Percentiles rank a stretch among this genome's conserved stretches.
These are phyloP conservation scores for Penicillium hordei DNA, from an alignment of 2,329 filamentous ascomycete genomes.

Conservation along the genomic window DNA sequence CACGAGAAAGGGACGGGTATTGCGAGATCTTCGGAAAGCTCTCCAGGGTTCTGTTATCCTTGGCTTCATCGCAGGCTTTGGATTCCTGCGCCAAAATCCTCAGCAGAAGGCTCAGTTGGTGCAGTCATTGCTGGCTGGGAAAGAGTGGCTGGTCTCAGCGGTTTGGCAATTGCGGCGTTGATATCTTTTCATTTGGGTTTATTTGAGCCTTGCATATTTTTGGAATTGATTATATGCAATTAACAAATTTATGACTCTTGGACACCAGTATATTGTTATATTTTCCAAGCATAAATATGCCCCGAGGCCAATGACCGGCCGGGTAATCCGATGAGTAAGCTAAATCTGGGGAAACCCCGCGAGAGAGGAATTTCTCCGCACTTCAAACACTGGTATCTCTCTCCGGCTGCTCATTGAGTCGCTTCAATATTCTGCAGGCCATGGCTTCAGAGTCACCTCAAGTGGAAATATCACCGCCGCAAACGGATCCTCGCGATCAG, in stretches of 20 bases:
- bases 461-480: slow-evolving; percentile 28
- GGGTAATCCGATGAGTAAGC: slow-evolving; percentile 23
- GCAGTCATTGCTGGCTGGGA: slow-evolving; percentile 12
- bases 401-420: slow-evolving; percentile 7
- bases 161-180: not conserved
- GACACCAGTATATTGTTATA: not conserved
- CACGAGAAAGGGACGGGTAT: slow-evolving; percentile 49
- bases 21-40: slow-evolving; percentile 24
- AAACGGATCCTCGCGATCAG: slow-evolving; percentile 26
- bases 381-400: slow-evolving; percentile 20
- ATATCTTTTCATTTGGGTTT: not conserved
- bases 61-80: slow-evolving; percentile 17
- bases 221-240: not conserved
- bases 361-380: slow-evolving; percentile 40
- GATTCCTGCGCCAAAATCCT: slow-evolving; percentile 18
- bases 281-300: not conserved
- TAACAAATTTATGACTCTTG: not conserved
- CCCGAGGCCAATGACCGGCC: slow-evolving; percentile 10
- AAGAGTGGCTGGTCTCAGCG: slow-evolving; percentile 13
- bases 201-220: not conserved
- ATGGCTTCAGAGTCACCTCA: slow-evolving; percentile 41
- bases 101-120: slow-evolving; percentile 10
- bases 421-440: not conserved
- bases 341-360: slow-evolving; percentile 37
- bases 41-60: slow-evolving; percentile 23